Evolutionary conservation across 2,329 filamentous ascomycete genomes (phyloP).

Genomic region (Aspergillus sp.): DNA sequence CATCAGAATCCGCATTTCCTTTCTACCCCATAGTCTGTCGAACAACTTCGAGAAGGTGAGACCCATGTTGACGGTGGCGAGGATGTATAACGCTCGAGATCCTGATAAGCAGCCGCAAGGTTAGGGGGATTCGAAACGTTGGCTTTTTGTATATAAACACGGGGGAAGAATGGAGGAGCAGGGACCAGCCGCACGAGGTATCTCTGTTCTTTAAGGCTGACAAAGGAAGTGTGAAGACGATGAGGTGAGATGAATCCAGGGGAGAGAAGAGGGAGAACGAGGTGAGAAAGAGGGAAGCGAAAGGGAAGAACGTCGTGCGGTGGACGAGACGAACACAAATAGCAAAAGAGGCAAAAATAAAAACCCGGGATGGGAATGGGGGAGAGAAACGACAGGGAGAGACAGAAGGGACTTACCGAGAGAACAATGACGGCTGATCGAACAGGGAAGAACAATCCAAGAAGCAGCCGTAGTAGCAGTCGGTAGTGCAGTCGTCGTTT

Average conservation of each 20-base stretch:
- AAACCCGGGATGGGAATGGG: neutral
- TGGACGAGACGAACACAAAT: neutral
- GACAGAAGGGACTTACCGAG: conserved; percentile 6
- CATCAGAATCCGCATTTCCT: conserved; percentile 99
- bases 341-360: conserved; percentile 6
- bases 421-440: neutral
- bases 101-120: conserved; percentile 11
- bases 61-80: conserved; percentile 68
- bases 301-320: conserved; percentile 3
- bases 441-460: neutral
- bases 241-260: conserved; percentile 9
- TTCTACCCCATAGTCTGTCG: conserved; percentile 95
- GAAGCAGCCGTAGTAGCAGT: neutral
- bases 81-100: conserved; percentile 12
- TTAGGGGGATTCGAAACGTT: conserved; percentile 3
- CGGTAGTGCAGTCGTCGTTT: neutral
- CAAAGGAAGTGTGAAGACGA: conserved; percentile 4
- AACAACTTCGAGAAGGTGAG: conserved; percentile 94
- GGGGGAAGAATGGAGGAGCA: neutral
- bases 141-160: no score
- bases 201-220: neutral
- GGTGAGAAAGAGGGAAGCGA: conserved; percentile 1
- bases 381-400: conserved; percentile 1
- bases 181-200: neutral
- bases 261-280: conserved; percentile 3